phyloP scores from a whole-genome alignment of 148 eudicot species.

The Simmondsia chinensis region DNA sequence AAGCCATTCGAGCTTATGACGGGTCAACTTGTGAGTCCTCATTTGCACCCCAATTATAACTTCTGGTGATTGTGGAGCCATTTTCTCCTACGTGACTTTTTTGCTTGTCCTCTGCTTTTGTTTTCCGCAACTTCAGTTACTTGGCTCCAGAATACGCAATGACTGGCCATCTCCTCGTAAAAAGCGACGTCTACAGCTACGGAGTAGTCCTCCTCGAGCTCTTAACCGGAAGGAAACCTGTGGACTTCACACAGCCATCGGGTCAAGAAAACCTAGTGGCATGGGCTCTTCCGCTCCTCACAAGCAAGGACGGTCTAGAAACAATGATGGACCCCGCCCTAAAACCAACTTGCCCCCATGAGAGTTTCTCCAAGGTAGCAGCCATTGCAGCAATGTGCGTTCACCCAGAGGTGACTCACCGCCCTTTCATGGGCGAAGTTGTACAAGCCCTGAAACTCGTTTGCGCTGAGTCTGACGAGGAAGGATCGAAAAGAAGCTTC shows the following conservation, averaged over 20 bases:
- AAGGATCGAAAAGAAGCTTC: conserved; percentile 14
- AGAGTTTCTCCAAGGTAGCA: conserved; percentile 63
- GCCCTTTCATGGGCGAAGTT: conserved; percentile 97
- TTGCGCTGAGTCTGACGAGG: conserved; percentile 66
- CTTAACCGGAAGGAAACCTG: conserved; percentile 86
- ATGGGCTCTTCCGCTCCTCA: conserved; percentile 84
- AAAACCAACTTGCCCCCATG: conserved; percentile 22
- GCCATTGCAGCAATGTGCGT: conserved; percentile 97
- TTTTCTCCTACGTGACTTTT: neutral
- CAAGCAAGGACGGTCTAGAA: conserved; percentile 47
- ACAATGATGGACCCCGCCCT: conserved; percentile 45
- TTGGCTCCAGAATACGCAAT: conserved; percentile 94
- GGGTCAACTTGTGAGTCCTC: too few species aligned
- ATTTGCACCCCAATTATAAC: too few species aligned
- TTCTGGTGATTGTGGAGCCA: too few species aligned
- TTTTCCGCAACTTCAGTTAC: conserved; percentile 34
- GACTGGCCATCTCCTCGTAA: conserved; percentile 92
- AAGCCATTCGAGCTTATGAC: too few species aligned
- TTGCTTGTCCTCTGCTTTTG: neutral
- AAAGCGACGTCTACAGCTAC: conserved; percentile 94
- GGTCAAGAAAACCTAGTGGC: conserved; percentile 90
- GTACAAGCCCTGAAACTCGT: conserved; percentile 90
- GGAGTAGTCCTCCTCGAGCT: conserved; percentile 99
- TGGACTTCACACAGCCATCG: conserved; percentile 74
- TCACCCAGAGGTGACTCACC: conserved; percentile 80